Percentiles rank a stretch among this genome's conserved stretches.
Evolutionary conservation across 2,329 filamentous ascomycete genomes (phyloP).

Genomic region (Fusarium continuum): DNA sequence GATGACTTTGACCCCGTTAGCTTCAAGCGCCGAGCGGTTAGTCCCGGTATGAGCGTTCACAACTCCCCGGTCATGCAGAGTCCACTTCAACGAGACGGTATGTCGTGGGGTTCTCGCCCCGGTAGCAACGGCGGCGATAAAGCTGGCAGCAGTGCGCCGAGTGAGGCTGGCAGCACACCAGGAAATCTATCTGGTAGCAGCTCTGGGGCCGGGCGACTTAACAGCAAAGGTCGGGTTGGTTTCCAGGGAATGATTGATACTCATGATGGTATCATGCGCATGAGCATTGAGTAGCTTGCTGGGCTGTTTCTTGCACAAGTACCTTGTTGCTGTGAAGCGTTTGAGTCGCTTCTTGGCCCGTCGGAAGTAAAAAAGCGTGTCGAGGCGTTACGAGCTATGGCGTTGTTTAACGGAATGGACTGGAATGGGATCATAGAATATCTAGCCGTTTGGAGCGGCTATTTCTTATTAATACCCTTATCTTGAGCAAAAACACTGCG

Average conservation of each 20-base stretch:
- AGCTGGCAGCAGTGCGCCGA: conserved; percentile 62
- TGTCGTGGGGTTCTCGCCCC: conserved; percentile 77
- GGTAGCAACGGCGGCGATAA: conserved; percentile 67
- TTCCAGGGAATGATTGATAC: conserved; percentile 95
- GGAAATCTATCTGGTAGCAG: conserved; percentile 41
- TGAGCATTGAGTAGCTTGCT: conserved; percentile 84
- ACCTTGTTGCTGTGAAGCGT: not conserved
- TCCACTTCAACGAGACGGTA: conserved; percentile 76
- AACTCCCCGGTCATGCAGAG: conserved; percentile 90
- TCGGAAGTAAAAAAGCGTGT: conserved; percentile 27
- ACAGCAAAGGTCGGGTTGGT: conserved; percentile 72
- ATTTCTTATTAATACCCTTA: conserved; percentile 32
- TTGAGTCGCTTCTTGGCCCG: not conserved
- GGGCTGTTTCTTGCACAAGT: not conserved
- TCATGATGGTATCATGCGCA: conserved; percentile 94
- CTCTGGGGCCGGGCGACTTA: conserved; percentile 56
- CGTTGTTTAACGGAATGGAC: conserved; percentile 9
- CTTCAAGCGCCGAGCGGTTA: conserved; percentile 92
- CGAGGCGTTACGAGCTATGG: conserved; percentile 33
- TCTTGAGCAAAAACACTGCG: conserved; percentile 10
- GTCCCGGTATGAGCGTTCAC: conserved; percentile 88
- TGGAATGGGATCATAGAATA: conserved; percentile 16
- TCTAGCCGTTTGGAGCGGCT: conserved; percentile 15
- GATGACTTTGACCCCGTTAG: conserved; percentile 89
- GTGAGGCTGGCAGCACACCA: conserved; percentile 56